A percentile compares a stretch with the other conserved stretches of the same genome.
Evolutionary conservation across 148 eudicot species (phyloP).

Genomic region (Silene conica): DNA sequence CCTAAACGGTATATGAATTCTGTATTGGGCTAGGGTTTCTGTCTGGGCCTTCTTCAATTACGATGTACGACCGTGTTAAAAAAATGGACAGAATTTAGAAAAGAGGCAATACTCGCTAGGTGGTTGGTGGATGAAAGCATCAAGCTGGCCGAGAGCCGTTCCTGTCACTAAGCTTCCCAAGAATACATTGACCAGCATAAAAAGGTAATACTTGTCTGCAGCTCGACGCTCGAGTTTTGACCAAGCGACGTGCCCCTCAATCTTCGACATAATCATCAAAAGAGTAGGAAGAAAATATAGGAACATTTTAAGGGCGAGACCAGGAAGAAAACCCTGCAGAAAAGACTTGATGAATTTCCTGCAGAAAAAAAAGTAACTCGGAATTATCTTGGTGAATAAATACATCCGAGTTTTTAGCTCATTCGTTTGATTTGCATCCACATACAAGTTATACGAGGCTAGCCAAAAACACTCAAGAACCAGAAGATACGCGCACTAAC

Average conservation of each 20-base stretch:
- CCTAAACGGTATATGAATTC: no score
- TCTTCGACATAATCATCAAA: constrained; percentile 82
- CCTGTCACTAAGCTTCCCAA: constrained; percentile 89
- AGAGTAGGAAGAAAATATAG: constrained; percentile 67
- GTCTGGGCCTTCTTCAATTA: no score
- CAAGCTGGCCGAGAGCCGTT: constrained; percentile 84
- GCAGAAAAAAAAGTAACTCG: constrained; percentile 24
- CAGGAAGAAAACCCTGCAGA: constrained; percentile 96
- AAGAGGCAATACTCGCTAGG: constrained; percentile 63
- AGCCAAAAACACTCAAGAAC: no score
- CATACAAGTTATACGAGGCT: no score
- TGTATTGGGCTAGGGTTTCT: no score
- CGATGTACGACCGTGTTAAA: no score
- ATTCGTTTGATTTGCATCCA: no score
- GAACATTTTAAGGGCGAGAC: constrained; percentile 85
- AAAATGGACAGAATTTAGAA: background rate
- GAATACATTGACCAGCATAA: constrained; percentile 94
- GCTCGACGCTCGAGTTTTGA: constrained; percentile 80
- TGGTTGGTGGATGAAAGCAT: constrained; percentile 84
- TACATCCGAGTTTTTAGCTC: no score
- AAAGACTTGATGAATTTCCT: constrained; percentile 88
- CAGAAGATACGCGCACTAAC: no score
- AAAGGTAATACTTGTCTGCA: constrained; percentile 88
- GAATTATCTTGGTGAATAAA: no score
- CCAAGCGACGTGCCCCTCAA: constrained; percentile 78